Percentiles rank a stretch among this genome's conserved stretches.
These are phyloP conservation scores for Macrophomina tecta DNA, from an alignment of 2,329 filamentous ascomycete species.

Conservation along the genomic window DNA sequence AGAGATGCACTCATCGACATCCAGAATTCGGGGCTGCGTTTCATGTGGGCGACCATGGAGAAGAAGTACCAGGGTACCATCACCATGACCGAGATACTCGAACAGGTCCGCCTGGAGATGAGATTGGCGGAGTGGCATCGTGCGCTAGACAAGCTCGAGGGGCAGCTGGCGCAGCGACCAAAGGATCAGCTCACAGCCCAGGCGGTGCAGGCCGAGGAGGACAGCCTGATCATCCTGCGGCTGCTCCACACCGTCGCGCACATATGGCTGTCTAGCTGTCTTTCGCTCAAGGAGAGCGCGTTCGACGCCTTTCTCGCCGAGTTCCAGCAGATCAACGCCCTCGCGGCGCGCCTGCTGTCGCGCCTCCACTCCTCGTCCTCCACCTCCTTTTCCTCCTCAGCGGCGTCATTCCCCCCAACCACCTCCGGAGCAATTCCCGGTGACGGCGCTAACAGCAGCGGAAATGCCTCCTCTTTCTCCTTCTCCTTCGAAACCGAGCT, in stretches of 20 bases:
- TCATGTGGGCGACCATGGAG: conserved; percentile 23
- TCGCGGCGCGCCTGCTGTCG: background rate
- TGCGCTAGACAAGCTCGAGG: conserved; percentile 9
- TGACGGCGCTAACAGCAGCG: background rate
- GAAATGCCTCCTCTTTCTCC: too few relatives aligned
- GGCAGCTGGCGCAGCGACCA: background rate
- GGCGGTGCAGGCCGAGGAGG: conserved; percentile 3
- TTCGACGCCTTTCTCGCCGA: conserved; percentile 19
- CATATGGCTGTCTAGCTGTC: conserved; percentile 22
- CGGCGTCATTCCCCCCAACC: background rate
- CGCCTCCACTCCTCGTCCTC: background rate
- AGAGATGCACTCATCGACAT: conserved; percentile 19
- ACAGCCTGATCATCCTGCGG: conserved; percentile 13
- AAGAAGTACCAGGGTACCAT: conserved; percentile 22
- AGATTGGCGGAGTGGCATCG: conserved; percentile 11
- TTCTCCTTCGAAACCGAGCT: conserved; percentile 19
- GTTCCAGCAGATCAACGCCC: conserved; percentile 17
- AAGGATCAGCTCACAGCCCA: background rate
- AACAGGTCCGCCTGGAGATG: conserved; percentile 19
- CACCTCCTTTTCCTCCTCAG: background rate
- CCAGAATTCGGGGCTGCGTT: conserved; percentile 15
- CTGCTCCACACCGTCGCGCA: conserved; percentile 19
- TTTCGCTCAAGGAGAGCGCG: conserved; percentile 8
- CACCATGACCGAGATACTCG: conserved; percentile 19
- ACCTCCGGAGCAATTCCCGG: background rate